Evolutionary conservation across 129 eudicot species (phyloP), one percentile per base, ranked within the genome.

Genomic region (Sambucus nigra): DNA sequence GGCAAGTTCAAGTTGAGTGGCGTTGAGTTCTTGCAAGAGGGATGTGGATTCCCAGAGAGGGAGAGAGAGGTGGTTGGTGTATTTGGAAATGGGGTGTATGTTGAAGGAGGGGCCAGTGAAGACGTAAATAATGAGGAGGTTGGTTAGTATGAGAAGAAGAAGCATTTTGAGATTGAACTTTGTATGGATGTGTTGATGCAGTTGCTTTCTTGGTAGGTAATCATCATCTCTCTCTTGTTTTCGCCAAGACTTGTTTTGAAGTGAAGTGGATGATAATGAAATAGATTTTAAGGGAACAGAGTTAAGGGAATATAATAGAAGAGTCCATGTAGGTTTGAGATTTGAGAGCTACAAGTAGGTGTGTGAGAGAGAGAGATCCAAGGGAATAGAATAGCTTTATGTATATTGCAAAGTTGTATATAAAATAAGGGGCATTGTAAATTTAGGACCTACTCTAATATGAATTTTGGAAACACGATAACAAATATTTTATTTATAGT

Each of bases 41-140:
- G 53, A n/a, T 5, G 57, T 47, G 60, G 75, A 20, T 18, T 68
- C 55, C 53, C 40, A 59, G 0, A 28, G 52, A 33, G 71, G 62
- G 51, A 49, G 17, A 3, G 57, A 16, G 53, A 20, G 49, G 23
- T 56, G 14, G 8, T 73, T 52, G 53, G 79, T 55, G 46, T 59
- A 55, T 51, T 25, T 55, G 9, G 69, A 27, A 25, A 54, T 28
- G 20, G 66, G 76, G 16, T 61, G 65, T 9, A 45, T 17, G 20
- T 25, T 57, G 23, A 50, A 18, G 25, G 45, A 57, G 9, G 74
- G 28, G 42, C 41, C 41, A 25, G 55, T 46, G 59, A 59, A 53
- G 53, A 69, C 25, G 65, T 52, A 75, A 22, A 75, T 47, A 18
- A 73, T 69, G 44, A 69, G 46, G 20, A 75, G 72, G 60, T 75